Conservation (phyloP, 2,329 filamentous ascomycete genomes). For the Epichloe brachyelytri region DNA sequence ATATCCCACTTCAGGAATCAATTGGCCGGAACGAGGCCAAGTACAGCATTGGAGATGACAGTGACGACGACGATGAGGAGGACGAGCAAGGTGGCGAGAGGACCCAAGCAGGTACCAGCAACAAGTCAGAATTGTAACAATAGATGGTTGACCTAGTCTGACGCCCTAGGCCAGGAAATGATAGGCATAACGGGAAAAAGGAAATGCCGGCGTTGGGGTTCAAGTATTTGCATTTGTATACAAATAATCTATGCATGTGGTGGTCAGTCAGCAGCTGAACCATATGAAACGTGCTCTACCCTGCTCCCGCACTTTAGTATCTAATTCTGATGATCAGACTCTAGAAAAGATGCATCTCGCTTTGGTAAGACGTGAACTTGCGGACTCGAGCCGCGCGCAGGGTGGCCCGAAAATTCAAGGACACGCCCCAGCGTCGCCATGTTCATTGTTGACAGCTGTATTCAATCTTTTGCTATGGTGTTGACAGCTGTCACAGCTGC, state of each 20-base stretch:
- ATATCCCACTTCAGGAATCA: conserved; percentile 40
- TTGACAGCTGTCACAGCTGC: neutral
- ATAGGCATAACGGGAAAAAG: neutral
- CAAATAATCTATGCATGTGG: neutral
- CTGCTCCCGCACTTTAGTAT: neutral
- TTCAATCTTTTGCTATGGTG: neutral
- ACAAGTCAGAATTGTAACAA: neutral
- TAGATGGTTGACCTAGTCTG: neutral
- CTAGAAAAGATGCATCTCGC: too few relatives aligned
- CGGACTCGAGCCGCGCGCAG: too few relatives aligned
- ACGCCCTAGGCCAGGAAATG: neutral
- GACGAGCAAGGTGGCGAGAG: conserved; percentile 8
- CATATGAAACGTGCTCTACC: neutral
- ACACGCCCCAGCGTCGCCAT: neutral
- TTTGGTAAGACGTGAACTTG: too few relatives aligned
- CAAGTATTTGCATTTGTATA: neutral
- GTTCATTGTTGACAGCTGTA: neutral
- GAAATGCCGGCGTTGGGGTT: conserved; percentile 1
- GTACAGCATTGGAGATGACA: conserved; percentile 46
- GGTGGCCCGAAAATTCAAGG: neutral
- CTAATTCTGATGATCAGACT: too few relatives aligned
- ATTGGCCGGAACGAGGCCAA: conserved; percentile 26
- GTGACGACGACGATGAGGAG: conserved; percentile 32
- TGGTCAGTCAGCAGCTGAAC: neutral
- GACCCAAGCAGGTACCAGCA: neutral